Evolutionary conservation across 371 early-diverging fungal species (phyloP).

Genomic region (Lichtheimia hyalospora): DNA sequence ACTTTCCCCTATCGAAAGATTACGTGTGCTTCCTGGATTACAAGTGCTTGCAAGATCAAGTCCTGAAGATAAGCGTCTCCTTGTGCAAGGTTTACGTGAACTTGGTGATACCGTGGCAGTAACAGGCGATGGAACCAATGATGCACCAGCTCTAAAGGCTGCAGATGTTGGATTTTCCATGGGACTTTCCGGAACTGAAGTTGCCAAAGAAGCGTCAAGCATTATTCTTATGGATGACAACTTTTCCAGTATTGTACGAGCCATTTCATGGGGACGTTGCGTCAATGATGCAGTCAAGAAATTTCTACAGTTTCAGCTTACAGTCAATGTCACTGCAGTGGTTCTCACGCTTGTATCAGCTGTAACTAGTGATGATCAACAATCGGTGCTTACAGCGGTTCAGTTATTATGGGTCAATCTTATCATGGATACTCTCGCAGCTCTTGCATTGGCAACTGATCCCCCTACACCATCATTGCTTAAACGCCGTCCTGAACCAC

Average conservation of each 20-base stretch:
- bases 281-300: slow-evolving; percentile 78
- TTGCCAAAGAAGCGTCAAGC: slow-evolving; percentile 74
- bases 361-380: slow-evolving; percentile 32
- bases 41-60: slow-evolving; percentile 71
- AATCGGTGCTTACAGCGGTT: slow-evolving; percentile 62
- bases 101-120: slow-evolving; percentile 73
- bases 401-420: slow-evolving; percentile 78
- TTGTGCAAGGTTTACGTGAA: slow-evolving; percentile 63
- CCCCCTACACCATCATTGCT: slow-evolving; percentile 62
- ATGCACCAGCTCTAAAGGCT: slow-evolving; percentile 72
- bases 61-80: slow-evolving; percentile 70
- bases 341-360: slow-evolving; percentile 61
- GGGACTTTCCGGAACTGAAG: slow-evolving; percentile 82
- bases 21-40: slow-evolving; percentile 61
- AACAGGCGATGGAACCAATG: slow-evolving; percentile 78
- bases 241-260: slow-evolving; percentile 71
- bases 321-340: slow-evolving; percentile 73
- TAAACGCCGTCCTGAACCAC: slow-evolving; percentile 58
- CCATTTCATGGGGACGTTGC: slow-evolving; percentile 75
- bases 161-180: slow-evolving; percentile 80
- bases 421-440: slow-evolving; percentile 78
- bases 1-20: slow-evolving; percentile 53
- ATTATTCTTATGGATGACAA: slow-evolving; percentile 82
- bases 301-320: slow-evolving; percentile 76
- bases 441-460: slow-evolving; percentile 73